phyloP scores from a whole-genome alignment of 2,329 filamentous ascomycete species.

The Plenodomus lindquistii region DNA sequence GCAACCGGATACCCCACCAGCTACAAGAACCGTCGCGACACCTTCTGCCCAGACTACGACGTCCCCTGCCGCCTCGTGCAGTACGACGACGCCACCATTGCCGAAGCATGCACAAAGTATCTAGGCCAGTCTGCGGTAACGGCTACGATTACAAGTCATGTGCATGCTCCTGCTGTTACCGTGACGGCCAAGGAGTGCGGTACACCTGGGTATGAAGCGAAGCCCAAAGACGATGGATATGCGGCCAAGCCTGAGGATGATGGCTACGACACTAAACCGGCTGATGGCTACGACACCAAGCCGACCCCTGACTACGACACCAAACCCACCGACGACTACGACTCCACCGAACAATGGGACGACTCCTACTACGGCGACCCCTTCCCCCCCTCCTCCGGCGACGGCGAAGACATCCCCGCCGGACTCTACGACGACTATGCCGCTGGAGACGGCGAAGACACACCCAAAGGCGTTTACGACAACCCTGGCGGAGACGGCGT shows the following conservation, averaged over 20 bases:
- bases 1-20: not conserved
- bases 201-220: not conserved
- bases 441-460: not conserved
- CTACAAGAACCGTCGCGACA: slow-evolving; percentile 5
- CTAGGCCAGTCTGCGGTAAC: not conserved
- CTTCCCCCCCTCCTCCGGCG: no score
- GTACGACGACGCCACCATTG: slow-evolving; percentile 10
- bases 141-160: not conserved
- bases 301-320: not conserved
- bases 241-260: not conserved
- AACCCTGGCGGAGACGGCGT: not conserved
- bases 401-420: not conserved
- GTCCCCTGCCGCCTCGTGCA: slow-evolving; percentile 16
- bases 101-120: slow-evolving; percentile 16
- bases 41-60: slow-evolving; percentile 14
- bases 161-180: slow-evolving; percentile 5
- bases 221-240: not conserved
- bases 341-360: not conserved
- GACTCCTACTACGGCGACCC: no score
- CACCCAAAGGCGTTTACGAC: not conserved
- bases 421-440: not conserved
- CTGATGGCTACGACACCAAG: not conserved
- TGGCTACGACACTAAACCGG: not conserved
- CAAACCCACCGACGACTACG: not conserved
- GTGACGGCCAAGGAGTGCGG: not conserved